Percentiles rank a stretch among this genome's conserved stretches.
These are phyloP conservation scores for Ceratobasidium sp. DNA, from an alignment of 1,284 basidiomycete genomes.

Conservation along the genomic window DNA sequence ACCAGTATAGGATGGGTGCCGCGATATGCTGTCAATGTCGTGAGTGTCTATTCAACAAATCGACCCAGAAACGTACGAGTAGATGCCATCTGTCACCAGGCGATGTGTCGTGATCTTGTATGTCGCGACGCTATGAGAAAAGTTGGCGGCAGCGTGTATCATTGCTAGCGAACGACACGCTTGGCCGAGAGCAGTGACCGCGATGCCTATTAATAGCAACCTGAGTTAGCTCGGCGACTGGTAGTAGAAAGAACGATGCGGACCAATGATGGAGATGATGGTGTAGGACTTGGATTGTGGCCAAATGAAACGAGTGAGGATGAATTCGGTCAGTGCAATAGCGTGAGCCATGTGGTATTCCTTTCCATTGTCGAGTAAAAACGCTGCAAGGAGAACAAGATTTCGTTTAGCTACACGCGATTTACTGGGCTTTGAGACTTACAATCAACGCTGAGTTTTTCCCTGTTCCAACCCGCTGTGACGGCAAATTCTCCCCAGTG, in stretches of 20 bases:
- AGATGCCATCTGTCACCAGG: slow-evolving; percentile 89
- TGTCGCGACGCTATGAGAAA: slow-evolving; percentile 88
- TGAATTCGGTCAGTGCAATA: slow-evolving; percentile 82
- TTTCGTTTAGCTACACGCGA: neutral
- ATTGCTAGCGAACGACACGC: slow-evolving; percentile 87
- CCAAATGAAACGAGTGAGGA: slow-evolving; percentile 74
- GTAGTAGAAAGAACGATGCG: slow-evolving; percentile 18
- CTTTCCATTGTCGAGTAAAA: slow-evolving; percentile 89
- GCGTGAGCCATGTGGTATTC: slow-evolving; percentile 89
- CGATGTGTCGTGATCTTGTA: slow-evolving; percentile 76
- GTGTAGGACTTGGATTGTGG: slow-evolving; percentile 53
- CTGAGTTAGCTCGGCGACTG: neutral
- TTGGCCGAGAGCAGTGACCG: slow-evolving; percentile 78
- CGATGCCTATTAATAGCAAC: slow-evolving; percentile 63
- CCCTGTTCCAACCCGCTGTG: slow-evolving; percentile 94
- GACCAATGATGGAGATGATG: slow-evolving; percentile 69
- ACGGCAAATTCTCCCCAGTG: slow-evolving; percentile 96
- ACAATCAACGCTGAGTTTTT: slow-evolving; percentile 95
- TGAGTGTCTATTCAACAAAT: neutral
- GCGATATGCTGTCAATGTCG: neutral
- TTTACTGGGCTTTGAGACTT: slow-evolving; percentile 55
- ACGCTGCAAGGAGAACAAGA: slow-evolving; percentile 67
- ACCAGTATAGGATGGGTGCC: slow-evolving; percentile 96
- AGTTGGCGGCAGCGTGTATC: slow-evolving; percentile 94
- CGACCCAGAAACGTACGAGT: slow-evolving; percentile 66